These are phyloP conservation scores for Trypethelium eluteriae DNA, from an alignment of 495 filamentous ascomycete genomes.

Conservation along the genomic window DNA sequence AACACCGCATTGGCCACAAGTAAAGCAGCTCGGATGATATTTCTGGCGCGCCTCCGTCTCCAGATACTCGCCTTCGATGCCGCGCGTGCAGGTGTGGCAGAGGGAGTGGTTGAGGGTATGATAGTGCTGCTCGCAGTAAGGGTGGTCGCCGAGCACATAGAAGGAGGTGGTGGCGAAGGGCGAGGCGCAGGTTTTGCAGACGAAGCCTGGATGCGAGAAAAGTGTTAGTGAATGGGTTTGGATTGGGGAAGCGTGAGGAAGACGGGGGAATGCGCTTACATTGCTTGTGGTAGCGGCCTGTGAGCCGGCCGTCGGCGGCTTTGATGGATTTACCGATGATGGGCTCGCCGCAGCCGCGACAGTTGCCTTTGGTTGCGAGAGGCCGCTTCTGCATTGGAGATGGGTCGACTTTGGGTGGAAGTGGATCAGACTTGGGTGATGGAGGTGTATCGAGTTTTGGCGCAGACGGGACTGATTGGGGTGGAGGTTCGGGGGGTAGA, in stretches of 20 bases:
- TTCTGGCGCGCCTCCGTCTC: conserved; percentile 67
- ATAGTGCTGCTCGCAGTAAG: conserved; percentile 89
- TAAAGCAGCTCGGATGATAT: conserved; percentile 82
- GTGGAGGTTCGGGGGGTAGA: conserved; percentile 15
- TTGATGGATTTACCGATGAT: conserved; percentile 91
- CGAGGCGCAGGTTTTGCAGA: conserved; percentile 72
- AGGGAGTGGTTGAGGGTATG: conserved; percentile 82
- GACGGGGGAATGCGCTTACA: conserved; percentile 39
- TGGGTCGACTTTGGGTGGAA: too few relatives aligned
- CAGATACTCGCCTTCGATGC: conserved; percentile 94
- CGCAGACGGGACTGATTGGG: too few relatives aligned
- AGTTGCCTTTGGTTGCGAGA: conserved; percentile 55
- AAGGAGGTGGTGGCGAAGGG: conserved; percentile 87
- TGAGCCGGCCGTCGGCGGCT: conserved; percentile 85
- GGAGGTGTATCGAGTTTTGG: conserved; percentile 6
- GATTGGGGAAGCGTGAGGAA: background rate
- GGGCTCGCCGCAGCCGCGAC: conserved; percentile 67
- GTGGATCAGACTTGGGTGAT: too few relatives aligned
- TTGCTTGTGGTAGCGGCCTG: conserved; percentile 84
- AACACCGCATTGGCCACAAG: conserved; percentile 50
- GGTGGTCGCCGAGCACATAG: conserved; percentile 78
- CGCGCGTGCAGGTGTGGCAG: conserved; percentile 67
- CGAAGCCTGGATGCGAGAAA: conserved; percentile 46
- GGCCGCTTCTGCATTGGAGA: conserved; percentile 21
- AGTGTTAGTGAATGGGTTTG: background rate